Evolutionary conservation across 495 filamentous ascomycete species (phyloP), one percentile per base, ranked within the genome.

Genomic region (Thermothielavioides terrestris): DNA sequence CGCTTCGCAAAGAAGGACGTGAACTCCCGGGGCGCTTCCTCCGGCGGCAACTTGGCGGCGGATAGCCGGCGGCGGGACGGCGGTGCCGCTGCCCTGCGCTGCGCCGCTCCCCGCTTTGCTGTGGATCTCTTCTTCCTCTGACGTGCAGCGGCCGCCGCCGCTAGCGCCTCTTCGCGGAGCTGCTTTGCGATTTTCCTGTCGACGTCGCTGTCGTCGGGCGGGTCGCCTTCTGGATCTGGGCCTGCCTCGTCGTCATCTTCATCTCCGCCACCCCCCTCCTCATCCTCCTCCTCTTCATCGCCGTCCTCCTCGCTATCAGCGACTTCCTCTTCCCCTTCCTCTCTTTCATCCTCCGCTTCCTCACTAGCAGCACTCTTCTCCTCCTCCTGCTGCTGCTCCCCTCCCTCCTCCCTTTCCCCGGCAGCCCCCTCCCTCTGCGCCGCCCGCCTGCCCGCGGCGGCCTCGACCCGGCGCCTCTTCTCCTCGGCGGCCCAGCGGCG

Each of bases 401-500:
- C 54, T 6, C 57, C 53, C 1, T 46, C 41, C 22, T 48, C 53
- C 15, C 48, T 49, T 21, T 57, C n/a, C n/a, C n/a, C n/a, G n/a
- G n/a, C n/a, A 32, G 22, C 42, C 10, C 30, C 52, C 14, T 57
- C 61, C 64, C 67, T 7, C 52, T 58, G 17, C 54, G 22, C 51
- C 40, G n/a, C n/a, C n/a, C n/a, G n/a, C n/a, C 20, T 36, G 63
- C 10, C 68, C 63, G 26, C 64, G 69, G 88, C 82, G 61, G 78
- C 84, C 58, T 83, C 80, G 6, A 77, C 62, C 58, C 86, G 88
- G 57, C 85, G 70, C 26, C 83, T 78, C 65, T 89, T 91, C 66
- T 97, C 92, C 65, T 94, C 87, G 55, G 92, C 84, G 50, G 81
- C 88, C 89, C 90, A 97, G 21, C 74, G 64, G 31, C 79, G 76